These are phyloP conservation scores for Rehmannia glutinosa DNA, from an alignment of 257 asterid genomes.

Conservation along the genomic window DNA sequence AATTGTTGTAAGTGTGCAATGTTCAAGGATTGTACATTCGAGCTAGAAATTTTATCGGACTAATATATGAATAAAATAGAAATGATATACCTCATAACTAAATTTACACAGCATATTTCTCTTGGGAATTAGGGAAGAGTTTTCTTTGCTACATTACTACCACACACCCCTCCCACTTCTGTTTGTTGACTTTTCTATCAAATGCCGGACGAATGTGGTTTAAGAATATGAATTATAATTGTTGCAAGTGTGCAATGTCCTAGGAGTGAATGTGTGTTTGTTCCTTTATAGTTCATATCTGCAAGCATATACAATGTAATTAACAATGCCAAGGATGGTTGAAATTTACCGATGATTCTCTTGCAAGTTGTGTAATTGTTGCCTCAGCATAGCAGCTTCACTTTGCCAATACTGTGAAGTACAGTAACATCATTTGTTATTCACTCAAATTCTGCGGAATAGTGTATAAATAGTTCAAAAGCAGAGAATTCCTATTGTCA, in stretches of 20 bases:
- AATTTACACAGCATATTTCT: not conserved
- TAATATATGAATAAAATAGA: not conserved
- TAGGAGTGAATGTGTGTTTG: not conserved
- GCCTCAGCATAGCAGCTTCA: constrained; percentile 58
- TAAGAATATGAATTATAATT: not conserved
- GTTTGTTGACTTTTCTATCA: not conserved
- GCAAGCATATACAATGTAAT: not conserved
- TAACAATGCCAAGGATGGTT: not conserved
- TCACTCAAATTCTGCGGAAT: not conserved
- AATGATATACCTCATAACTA: not conserved
- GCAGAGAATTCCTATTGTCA: not conserved
- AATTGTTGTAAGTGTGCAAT: not conserved
- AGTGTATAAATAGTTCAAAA: not conserved
- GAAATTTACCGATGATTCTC: constrained; percentile 51
- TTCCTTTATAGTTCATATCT: not conserved
- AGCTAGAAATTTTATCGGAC: too few relatives aligned
- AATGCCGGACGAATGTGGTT: not conserved
- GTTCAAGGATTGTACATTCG: constrained; percentile 1
- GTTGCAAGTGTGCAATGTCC: constrained; percentile 3
- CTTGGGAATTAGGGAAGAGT: not conserved
- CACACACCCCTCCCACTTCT: not conserved
- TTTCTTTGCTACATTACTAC: not conserved
- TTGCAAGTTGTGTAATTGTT: constrained; percentile 64
- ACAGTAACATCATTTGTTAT: constrained; percentile 13
- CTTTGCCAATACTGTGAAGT: constrained; percentile 63